Conservation (phyloP, 305 asterid species). For the Ilex paraguariensis region DNA sequence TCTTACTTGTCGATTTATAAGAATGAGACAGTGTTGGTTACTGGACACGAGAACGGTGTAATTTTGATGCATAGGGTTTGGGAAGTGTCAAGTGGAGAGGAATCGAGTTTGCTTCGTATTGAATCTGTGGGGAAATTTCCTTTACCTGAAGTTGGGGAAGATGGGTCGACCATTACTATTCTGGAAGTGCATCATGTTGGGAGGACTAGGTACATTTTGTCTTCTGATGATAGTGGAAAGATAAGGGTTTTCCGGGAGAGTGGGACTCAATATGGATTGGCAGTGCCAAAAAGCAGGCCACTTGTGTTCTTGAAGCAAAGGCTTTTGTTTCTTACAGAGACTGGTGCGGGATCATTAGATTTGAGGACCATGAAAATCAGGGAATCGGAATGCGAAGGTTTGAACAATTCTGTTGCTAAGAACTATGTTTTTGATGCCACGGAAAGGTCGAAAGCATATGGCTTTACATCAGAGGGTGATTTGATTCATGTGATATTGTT, state of each 20-base stretch:
- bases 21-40: conserved; percentile 73
- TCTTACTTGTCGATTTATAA: conserved; percentile 64
- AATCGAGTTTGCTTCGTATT: conserved; percentile 44
- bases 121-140: conserved; percentile 48
- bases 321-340: conserved; percentile 80
- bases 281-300: conserved; percentile 52
- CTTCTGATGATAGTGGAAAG: conserved; percentile 49
- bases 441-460: conserved; percentile 84
- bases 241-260: conserved; percentile 60
- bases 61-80: conserved; percentile 68
- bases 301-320: conserved; percentile 85
- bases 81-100: conserved; percentile 66
- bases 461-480: conserved; percentile 67
- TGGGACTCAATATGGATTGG: conserved; percentile 58
- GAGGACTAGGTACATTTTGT: conserved; percentile 63
- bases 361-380: conserved; percentile 85
- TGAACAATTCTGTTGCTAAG: conserved; percentile 53
- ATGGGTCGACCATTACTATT: conserved; percentile 32
- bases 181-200: conserved; percentile 87
- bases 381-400: conserved; percentile 80
- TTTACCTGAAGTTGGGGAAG: conserved; percentile 27
- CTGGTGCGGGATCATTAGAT: conserved; percentile 93
- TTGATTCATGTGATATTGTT: conserved; percentile 68
- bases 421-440: conserved; percentile 72
- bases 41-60: conserved; percentile 74